These are phyloP conservation scores for Amaranthus cruentus DNA, from an alignment of 148 eudicot genomes.

Conservation along the genomic window DNA sequence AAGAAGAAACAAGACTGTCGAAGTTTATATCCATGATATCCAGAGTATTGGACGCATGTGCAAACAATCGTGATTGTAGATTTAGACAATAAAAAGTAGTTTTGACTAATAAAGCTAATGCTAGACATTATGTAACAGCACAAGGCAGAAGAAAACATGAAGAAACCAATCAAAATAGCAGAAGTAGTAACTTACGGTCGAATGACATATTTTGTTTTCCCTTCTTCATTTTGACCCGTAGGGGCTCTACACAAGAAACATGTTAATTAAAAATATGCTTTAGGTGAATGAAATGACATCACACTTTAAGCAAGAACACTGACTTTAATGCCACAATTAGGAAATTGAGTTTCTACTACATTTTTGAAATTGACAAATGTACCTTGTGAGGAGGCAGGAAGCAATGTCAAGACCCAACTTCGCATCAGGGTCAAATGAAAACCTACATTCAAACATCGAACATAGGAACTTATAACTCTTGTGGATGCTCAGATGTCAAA, in stretches of 20 bases:
- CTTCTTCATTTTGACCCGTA: constrained; percentile 70
- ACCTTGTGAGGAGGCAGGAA: constrained; percentile 94
- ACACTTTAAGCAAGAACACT: background rate
- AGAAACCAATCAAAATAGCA: background rate
- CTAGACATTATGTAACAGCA: background rate
- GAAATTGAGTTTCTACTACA: constrained; percentile 1
- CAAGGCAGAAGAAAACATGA: constrained; percentile 1
- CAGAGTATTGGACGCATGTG: background rate
- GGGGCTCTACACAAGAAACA: constrained; percentile 59
- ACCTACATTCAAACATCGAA: constrained; percentile 45
- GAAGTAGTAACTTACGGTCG: constrained; percentile 72
- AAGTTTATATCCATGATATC: background rate
- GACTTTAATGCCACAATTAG: background rate
- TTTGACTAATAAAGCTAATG: background rate
- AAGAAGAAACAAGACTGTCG: background rate
- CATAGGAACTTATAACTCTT: background rate
- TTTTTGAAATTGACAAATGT: constrained; percentile 13
- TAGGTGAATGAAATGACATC: background rate
- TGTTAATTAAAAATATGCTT: background rate
- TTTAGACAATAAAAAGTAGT: background rate
- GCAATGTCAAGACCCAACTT: constrained; percentile 97
- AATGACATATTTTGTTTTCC: constrained; percentile 80
- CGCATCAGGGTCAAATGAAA: constrained; percentile 76
- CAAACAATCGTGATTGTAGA: background rate
- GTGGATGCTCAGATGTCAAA: background rate